Evolutionary conservation across 495 filamentous ascomycete genomes (phyloP).

Genomic region (Penicillium coffeae): DNA sequence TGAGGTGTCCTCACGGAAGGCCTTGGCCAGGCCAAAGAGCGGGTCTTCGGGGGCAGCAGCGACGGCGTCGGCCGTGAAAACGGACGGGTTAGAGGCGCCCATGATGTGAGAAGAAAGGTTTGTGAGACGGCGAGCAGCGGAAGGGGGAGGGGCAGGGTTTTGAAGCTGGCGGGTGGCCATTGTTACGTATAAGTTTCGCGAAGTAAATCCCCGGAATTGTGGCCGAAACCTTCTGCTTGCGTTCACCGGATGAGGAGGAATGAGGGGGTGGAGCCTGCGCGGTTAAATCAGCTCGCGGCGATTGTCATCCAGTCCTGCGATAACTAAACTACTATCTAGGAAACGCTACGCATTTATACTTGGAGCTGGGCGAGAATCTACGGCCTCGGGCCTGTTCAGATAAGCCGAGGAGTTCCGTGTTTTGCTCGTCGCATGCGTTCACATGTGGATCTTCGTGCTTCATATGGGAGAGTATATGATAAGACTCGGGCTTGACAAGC

Average conservation of each 20-base stretch:
- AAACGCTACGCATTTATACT: neutral
- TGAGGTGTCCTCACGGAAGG: slow-evolving; percentile 77
- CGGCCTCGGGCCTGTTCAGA: neutral
- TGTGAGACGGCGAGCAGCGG: slow-evolving; percentile 35
- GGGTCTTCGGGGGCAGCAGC: slow-evolving; percentile 93
- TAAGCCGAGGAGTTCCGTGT: neutral
- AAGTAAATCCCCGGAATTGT: slow-evolving; percentile 20
- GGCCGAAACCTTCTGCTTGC: slow-evolving; percentile 29
- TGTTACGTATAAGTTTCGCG: slow-evolving; percentile 5
- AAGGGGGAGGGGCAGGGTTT: slow-evolving; percentile 18
- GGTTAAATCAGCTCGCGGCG: slow-evolving; percentile 15
- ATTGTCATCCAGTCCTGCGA: neutral
- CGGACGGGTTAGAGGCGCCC: slow-evolving; percentile 49
- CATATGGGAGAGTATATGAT: neutral
- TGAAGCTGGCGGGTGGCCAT: slow-evolving; percentile 14
- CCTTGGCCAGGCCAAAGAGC: slow-evolving; percentile 88
- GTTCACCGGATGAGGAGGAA: slow-evolving; percentile 29
- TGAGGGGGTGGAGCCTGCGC: slow-evolving; percentile 19
- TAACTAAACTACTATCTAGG: neutral
- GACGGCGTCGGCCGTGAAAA: slow-evolving; percentile 74
- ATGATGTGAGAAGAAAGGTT: slow-evolving; percentile 46
- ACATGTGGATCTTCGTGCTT: neutral
- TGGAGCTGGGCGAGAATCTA: neutral
- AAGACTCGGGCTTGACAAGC: no score
- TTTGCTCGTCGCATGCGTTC: neutral